These are phyloP conservation scores for Metschnikowia anglica DNA, from an alignment of 805 yeast species.

Conservation along the genomic window DNA sequence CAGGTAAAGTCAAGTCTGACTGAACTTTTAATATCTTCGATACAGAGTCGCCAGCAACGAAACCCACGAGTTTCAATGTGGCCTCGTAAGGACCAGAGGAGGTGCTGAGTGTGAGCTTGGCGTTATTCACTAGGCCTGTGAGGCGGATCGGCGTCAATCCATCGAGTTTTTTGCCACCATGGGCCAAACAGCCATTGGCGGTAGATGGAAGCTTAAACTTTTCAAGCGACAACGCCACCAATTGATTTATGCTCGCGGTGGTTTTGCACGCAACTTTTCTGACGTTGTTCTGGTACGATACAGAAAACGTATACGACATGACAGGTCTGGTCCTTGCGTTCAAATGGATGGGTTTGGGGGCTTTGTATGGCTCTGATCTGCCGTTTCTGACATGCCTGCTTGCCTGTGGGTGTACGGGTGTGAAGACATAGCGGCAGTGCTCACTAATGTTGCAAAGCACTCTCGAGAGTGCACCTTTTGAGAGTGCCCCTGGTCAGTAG, in stretches of 20 bases:
- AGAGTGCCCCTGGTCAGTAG: too few species aligned
- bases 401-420: too few species aligned
- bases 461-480: too few species aligned
- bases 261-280: slow-evolving; percentile 31
- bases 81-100: neutral
- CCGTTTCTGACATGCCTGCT: too few species aligned
- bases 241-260: slow-evolving; percentile 30
- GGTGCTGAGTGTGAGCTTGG: slow-evolving; percentile 27
- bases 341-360: too few species aligned
- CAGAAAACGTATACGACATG: slow-evolving; percentile 26
- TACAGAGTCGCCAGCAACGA: slow-evolving; percentile 6
- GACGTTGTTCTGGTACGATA: slow-evolving; percentile 23
- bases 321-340: neutral
- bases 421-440: too few species aligned
- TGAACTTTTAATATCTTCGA: slow-evolving; percentile 11
- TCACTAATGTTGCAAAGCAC: too few species aligned
- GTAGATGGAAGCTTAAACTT: slow-evolving; percentile 26
- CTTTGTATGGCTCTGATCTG: too few species aligned
- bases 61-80: slow-evolving; percentile 13
- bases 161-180: slow-evolving; percentile 34
- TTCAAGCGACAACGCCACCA: slow-evolving; percentile 23
- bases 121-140: slow-evolving; percentile 33
- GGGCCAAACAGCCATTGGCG: slow-evolving; percentile 26
- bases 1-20: slow-evolving; percentile 7
- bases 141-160: slow-evolving; percentile 32